Evolutionary conservation across 2,329 filamentous ascomycete species (phyloP).

Genomic region (Annulohypoxylon truncatum): DNA sequence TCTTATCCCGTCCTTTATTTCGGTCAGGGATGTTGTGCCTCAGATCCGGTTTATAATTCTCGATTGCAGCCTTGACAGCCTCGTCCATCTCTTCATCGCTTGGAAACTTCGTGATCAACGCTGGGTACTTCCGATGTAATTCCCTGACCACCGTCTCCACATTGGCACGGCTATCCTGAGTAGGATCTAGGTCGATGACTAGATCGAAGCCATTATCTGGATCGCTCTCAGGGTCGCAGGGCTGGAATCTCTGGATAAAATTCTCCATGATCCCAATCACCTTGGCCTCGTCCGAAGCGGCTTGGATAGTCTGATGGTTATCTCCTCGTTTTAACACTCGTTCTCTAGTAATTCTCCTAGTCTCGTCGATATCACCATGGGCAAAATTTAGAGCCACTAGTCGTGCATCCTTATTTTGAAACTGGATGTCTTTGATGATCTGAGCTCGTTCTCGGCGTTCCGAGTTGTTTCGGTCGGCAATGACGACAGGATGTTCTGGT

Average conservation of each 20-base stretch:
- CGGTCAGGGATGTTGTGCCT: conserved; percentile 78
- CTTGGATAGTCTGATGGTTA: conserved; percentile 98
- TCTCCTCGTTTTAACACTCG: conserved; percentile 88
- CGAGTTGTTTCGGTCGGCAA: conserved; percentile 96
- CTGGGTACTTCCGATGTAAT: conserved; percentile 82
- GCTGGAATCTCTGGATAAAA: conserved; percentile 88
- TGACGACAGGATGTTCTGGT: conserved; percentile 74
- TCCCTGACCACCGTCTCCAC: conserved; percentile 81
- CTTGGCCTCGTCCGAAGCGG: conserved; percentile 77
- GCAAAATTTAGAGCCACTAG: conserved; percentile 91
- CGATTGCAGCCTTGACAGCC: conserved; percentile 80
- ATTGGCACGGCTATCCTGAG: conserved; percentile 82
- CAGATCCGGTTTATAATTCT: conserved; percentile 80
- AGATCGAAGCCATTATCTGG: conserved; percentile 87
- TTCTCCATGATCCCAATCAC: conserved; percentile 94
- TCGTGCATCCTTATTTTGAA: conserved; percentile 70
- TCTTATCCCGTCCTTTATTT: conserved; percentile 58
- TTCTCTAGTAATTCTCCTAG: conserved; percentile 79
- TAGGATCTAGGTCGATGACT: conserved; percentile 85
- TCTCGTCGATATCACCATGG: conserved; percentile 79
- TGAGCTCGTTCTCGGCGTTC: conserved; percentile 88
- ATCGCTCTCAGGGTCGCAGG: conserved; percentile 70
- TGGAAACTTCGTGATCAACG: conserved; percentile 77
- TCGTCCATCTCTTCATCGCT: conserved; percentile 78
- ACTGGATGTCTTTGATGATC: conserved; percentile 81